Conservation (phyloP, 495 filamentous ascomycete species). For the Talaromyces thailandensis region DNA sequence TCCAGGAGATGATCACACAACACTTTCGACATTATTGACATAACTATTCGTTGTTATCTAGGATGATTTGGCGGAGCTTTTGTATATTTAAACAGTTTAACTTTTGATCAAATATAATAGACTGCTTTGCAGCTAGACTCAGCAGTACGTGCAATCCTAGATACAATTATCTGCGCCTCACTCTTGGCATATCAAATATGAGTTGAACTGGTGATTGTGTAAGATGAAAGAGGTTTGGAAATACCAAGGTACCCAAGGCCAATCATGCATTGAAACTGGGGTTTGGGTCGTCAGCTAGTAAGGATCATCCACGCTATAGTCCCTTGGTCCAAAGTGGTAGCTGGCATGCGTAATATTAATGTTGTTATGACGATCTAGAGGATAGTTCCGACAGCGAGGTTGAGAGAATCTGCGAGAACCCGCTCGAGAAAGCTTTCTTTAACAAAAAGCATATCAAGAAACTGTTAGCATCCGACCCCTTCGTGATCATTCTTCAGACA, state of each 20-base stretch:
- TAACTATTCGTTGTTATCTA: background rate
- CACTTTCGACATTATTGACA: background rate
- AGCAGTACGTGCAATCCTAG: background rate
- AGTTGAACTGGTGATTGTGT: background rate
- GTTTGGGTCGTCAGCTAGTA: too few relatives aligned
- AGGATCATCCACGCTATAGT: too few relatives aligned
- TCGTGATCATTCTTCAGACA: background rate
- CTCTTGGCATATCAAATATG: background rate
- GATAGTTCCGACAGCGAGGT: background rate
- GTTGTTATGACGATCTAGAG: background rate
- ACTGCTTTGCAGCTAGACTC: background rate
- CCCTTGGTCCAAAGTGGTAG: background rate
- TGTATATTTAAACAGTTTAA: background rate
- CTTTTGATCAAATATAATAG: background rate
- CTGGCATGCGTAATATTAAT: background rate
- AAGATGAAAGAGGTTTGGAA: background rate
- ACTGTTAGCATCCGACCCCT: background rate
- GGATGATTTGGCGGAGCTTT: background rate
- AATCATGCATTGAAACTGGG: too few relatives aligned
- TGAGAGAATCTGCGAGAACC: background rate
- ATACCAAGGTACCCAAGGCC: too few relatives aligned
- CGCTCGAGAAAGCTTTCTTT: background rate
- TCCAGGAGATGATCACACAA: constrained; percentile 8
- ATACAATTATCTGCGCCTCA: background rate
- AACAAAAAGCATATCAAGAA: background rate